Conservation (phyloP, 768 basidiomycete genomes). For the Suillus paluster region DNA sequence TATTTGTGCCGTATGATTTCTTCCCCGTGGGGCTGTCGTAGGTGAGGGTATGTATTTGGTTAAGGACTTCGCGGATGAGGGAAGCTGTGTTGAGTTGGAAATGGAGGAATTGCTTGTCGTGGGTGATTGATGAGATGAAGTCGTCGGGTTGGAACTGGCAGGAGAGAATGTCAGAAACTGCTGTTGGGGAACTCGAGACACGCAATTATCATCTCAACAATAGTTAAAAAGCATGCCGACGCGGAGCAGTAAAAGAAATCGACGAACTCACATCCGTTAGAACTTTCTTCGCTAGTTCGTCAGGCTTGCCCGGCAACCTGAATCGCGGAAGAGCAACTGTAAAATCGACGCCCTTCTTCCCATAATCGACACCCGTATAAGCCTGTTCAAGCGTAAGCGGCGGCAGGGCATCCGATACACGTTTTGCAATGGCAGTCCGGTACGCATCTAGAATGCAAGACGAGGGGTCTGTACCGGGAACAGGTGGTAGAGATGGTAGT, state of each 20-base stretch:
- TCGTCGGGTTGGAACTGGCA: constrained; percentile 83
- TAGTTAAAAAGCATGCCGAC: neutral
- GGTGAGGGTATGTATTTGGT: constrained; percentile 76
- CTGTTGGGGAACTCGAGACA: neutral
- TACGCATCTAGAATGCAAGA: constrained; percentile 75
- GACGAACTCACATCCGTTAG: constrained; percentile 64
- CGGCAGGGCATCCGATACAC: constrained; percentile 67
- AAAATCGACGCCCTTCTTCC: constrained; percentile 94
- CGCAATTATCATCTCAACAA: neutral
- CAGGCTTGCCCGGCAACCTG: constrained; percentile 80
- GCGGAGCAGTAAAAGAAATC: neutral
- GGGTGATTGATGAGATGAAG: constrained; percentile 70
- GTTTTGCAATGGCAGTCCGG: constrained; percentile 78
- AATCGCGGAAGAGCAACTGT: constrained; percentile 92
- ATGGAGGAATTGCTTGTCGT: constrained; percentile 82
- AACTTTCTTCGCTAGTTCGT: constrained; percentile 76
- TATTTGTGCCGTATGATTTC: constrained; percentile 84
- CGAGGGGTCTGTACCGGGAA: constrained; percentile 61
- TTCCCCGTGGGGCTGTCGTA: constrained; percentile 58
- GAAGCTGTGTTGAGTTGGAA: constrained; percentile 72
- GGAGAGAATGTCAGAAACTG: neutral
- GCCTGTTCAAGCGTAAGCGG: constrained; percentile 74
- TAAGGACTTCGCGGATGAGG: constrained; percentile 68
- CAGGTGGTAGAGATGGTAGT: constrained; percentile 44
- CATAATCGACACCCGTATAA: constrained; percentile 85